Evolutionary conservation across 352 stramenopile species (phyloP), one percentile per base, ranked within the genome.

Genomic region (Aphanomyces stellatus): DNA sequence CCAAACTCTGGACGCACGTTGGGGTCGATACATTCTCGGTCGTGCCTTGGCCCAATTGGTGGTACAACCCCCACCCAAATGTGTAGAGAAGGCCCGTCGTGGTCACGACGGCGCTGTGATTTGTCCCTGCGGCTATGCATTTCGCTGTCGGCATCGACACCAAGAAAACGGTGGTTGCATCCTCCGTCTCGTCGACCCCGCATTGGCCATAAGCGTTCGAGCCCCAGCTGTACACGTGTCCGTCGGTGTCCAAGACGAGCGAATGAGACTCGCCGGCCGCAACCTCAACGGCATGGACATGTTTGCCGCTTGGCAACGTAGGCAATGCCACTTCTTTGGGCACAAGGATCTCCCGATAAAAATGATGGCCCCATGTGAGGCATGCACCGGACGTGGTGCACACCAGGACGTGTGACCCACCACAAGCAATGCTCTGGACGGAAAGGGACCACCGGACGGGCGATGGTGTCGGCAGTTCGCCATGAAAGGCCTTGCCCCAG

Each of bases 11-110:
- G 6, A 90, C 73, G 7, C 35, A 28, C 17, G 53, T 51, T 0
- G 82, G 80, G 2, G 34, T n/a, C 25, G 7, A 19, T 30, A 75
- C 59, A 56, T 85, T 64, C 7, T 80, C 69, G 3, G 81, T 79
- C 1, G 43, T 65, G 3, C 81, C 80, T 33, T 90, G 81, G 4
- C 85, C 85, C 22, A 93, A 72, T 51, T 93, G 85, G 51, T 90
- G 83, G 60, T 93, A 93, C 10, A 90, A 64, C 2, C 85, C 85
- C 82, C 83, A 93, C 15, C 85, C 85, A 57, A 87, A 89, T 1
- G 82, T 91, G 56, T 79, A 75, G 22, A 91, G 51, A 4, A 75
- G 49, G 1, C 77, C 74, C 27, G 69, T 62, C 0, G 30, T 63
- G 15, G 75, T 69, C 35, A 89, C 68, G 2, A 86, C 27, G 7